Conservation (phyloP, 306 rosid genomes). For the Trichosanthes truncata region DNA sequence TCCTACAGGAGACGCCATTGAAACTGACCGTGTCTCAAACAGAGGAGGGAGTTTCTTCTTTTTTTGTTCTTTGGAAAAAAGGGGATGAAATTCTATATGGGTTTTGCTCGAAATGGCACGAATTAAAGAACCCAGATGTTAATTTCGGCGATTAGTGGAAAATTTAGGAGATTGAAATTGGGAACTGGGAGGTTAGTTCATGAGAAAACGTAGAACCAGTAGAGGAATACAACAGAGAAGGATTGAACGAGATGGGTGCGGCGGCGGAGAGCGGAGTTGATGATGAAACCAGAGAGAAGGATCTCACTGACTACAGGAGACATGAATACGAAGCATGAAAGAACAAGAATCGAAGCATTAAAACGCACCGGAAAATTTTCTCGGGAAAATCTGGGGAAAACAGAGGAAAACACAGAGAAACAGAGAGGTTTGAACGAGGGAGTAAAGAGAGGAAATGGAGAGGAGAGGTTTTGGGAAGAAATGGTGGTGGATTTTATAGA, state of each 20-base stretch:
- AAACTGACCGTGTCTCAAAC: neutral
- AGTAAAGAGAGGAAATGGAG: neutral
- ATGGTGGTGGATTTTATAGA: slow-evolving; percentile 44
- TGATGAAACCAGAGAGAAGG: slow-evolving; percentile 53
- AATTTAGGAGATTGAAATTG: neutral
- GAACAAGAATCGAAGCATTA: neutral
- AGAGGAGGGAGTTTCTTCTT: neutral
- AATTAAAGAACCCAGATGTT: neutral
- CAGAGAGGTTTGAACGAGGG: neutral
- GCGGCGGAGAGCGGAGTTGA: slow-evolving; percentile 60
- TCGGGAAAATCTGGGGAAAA: neutral
- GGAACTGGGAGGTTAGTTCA: slow-evolving; percentile 12
- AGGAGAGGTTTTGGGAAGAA: slow-evolving; percentile 47
- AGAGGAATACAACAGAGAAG: slow-evolving; percentile 88
- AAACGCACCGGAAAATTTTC: neutral
- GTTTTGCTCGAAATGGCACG: neutral
- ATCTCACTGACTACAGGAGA: slow-evolving; percentile 60
- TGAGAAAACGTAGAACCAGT: slow-evolving; percentile 83
- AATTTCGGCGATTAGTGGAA: neutral
- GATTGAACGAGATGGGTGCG: slow-evolving; percentile 76
- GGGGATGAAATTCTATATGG: neutral
- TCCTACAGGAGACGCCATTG: slow-evolving; percentile 43
- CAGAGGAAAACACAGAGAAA: slow-evolving; percentile 11
- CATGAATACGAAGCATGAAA: slow-evolving; percentile 36
- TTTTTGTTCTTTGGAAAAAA: slow-evolving; percentile 5